Evolutionary conservation across 306 rosid species (phyloP).

Genomic region (Acacia crassicarpa): DNA sequence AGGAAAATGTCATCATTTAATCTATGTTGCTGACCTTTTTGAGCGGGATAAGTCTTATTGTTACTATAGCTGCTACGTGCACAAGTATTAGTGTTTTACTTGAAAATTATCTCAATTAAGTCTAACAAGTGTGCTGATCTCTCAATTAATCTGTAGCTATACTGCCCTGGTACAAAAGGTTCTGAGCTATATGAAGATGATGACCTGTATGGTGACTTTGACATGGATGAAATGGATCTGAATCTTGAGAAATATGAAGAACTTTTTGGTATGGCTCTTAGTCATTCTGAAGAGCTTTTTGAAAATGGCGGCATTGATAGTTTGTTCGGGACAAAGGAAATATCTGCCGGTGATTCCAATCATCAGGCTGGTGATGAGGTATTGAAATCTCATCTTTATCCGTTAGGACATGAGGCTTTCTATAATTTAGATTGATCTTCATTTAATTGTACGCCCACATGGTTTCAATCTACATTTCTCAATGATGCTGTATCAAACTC

Average conservation of each 20-base stretch:
- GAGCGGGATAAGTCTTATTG: neutral
- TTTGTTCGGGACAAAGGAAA: constrained; percentile 65
- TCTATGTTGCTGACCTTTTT: neutral
- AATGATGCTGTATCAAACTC: neutral
- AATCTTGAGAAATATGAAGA: constrained; percentile 86
- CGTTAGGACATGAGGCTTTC: neutral
- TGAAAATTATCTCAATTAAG: constrained; percentile 14
- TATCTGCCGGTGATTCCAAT: constrained; percentile 62
- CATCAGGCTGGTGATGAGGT: constrained; percentile 81
- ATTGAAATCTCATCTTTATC: constrained; percentile 31
- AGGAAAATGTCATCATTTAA: neutral
- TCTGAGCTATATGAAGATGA: constrained; percentile 50
- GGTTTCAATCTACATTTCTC: neutral
- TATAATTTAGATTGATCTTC: constrained; percentile 10
- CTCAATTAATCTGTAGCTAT: constrained; percentile 56
- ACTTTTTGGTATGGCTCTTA: constrained; percentile 77
- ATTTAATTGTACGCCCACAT: neutral
- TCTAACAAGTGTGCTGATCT: constrained; percentile 34
- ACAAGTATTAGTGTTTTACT: constrained; percentile 2
- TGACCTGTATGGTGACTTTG: constrained; percentile 60
- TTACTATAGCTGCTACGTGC: neutral
- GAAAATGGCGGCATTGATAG: constrained; percentile 94
- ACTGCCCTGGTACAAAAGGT: constrained; percentile 49
- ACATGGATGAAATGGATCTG: constrained; percentile 85
- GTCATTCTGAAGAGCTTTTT: constrained; percentile 78